Evolutionary conservation across 2,329 filamentous ascomycete species (phyloP), one percentile per base, ranked within the genome.

Genomic region (Ascochyta koolunga): DNA sequence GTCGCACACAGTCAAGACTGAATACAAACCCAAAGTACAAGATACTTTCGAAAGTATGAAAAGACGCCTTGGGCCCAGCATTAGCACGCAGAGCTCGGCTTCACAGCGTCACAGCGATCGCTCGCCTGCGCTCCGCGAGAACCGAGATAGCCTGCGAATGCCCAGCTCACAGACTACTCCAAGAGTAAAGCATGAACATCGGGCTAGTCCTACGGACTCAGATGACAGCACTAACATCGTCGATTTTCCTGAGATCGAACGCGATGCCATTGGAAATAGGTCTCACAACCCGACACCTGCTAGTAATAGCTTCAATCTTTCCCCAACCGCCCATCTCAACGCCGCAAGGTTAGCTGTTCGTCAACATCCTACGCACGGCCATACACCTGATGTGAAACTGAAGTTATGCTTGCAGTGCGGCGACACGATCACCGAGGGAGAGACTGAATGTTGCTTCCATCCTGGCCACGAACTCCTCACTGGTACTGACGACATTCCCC

Each of bases 361-460:
- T 38, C 29, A 48, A 35, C 19, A 25, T 33, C 19, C 40, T 18
- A 24, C 24, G 6, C 31, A 38, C 19, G 4, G 25, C 6, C 3
- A 6, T 21, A 32, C 21, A 27, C 13, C 24, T 16, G 33, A 44
- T 11, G 15, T 24, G 0, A 45, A 48, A 22, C 31, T 24, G 8
- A 55, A 51, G 32, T 37, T 43, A 36, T 68, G 66, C 50, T 37
- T 31, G 13, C 55, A 46, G 24, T 67, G 66, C 32, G 51, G 56
- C 9, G 46, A 60, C 18, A 24, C n/a, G 3, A 54, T 60, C 40
- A 50, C 45, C 3, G 39, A 36, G 15, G 29, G 15, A 4, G 35
- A 41, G 13, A 15, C 2, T 10, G 19, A 48, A 7, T 70, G 66
- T 38, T 49, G 58, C 25, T 61, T 54, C 42, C 67, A 70, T 49